Evolutionary conservation across 345 rosid genomes (phyloP), one percentile per base, ranked within the genome.

Genomic region (Camelina neglecta): DNA sequence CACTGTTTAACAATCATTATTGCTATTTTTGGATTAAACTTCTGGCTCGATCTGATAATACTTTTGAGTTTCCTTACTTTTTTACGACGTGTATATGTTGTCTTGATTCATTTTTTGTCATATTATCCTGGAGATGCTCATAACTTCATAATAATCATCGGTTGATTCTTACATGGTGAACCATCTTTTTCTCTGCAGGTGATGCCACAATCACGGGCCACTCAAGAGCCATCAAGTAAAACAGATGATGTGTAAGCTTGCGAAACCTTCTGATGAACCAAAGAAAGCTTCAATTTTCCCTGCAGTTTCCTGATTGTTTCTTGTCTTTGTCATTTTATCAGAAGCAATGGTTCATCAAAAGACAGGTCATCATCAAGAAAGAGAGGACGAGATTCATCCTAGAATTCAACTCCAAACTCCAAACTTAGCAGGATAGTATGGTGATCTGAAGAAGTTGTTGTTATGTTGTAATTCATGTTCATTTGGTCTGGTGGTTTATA

Each of bases 211-310:
- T 85, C 87, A 58, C 69, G 29, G 47, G 55, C 73, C 38, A 75
- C 73, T 61, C 82, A 81, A 47, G 93, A 83, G 71, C 82, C 85
- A 18, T 82, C 94, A 54, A 85, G 79, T 82, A 84, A 72, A 71
- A 84, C 78, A 65, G 83, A 82, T 49, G 81, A 85, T 75, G 68
- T 60, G 98, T 93, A 85, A 84, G 89, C 75, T 23, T 56, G 54
- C 56, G 11, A 72, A 12, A 65, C 69, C 59, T 54, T 60, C 33
- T 33, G 20, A 55, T 60, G 60, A 55, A 26, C 64, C 41, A 47
- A 76, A 33, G 9, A 18, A 59, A 53, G 18, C 73, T 20, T 33
- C 36, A 29, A 12, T 39, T 66, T 29, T 16, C 4, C 51, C 36
- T 57, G 49, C 44, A 41, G 5, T 31, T 65, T 58, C 57, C 57